Evolutionary conservation across 345 rosid genomes (phyloP), one percentile per base, ranked within the genome.

Genomic region (Eucalyptus grandis): DNA sequence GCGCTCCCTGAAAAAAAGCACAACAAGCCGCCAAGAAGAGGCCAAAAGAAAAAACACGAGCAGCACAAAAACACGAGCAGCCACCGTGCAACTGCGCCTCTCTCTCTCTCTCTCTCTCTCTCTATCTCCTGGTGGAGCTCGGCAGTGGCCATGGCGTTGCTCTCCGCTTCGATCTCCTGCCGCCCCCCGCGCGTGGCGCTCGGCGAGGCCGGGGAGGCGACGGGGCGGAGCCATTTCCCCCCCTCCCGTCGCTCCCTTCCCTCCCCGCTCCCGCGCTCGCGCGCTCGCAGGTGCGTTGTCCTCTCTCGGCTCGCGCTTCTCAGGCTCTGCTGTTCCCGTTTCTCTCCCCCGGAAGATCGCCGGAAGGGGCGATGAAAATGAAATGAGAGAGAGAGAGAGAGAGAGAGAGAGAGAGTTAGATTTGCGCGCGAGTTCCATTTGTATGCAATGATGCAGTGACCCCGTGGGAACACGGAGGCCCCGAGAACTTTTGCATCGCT

Each of bases 91-190:
- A 37, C 44, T 10, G 81, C 81, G 24, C 11, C 6, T 0, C 80
- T 31, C 43, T 67, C 43, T 34, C 37, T 31, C 43, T 67, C 43
- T 15, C 44, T 9, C 2, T 27, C 31, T 27, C 69, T 69, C 44
- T 17, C 6, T 4, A 16, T n/a, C 40, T 67, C 37, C 22, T 17
- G 80, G 43, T 37, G 82, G 46, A 47, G 34, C 65, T 37, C 60
- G 26, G 30, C 87, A 30, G 87, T 82, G 89, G 87, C 86, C 51
- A 92, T 92, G 93, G 94, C 93, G 67, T 88, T 81, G 21, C 87
- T 90, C 91, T 87, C 93, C 69, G 87, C 93, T 86, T 87, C 91
- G 91, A 89, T 90, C 89, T 89, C 90, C 43, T 88, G 88, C 14
- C 90, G 89, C 44, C 80, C 54, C 62, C 60, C 62, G 86, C 72